These are phyloP conservation scores for Multifurca ochricompacta DNA, from an alignment of 768 basidiomycete genomes.

Conservation along the genomic window DNA sequence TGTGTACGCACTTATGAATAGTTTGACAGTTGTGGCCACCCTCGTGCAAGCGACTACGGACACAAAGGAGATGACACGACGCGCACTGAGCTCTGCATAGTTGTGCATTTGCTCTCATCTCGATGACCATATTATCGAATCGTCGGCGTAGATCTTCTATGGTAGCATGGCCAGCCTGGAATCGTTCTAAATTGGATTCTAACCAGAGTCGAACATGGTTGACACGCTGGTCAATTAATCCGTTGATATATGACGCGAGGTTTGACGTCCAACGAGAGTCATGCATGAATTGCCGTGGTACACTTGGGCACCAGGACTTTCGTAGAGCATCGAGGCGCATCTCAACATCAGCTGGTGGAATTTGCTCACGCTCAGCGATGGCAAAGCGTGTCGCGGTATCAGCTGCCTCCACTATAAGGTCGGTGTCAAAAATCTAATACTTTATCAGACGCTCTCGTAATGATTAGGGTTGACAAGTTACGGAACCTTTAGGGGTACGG, in stretches of 20 bases:
- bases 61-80: constrained; percentile 42
- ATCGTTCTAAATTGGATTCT: constrained; percentile 39
- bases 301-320: constrained; percentile 28
- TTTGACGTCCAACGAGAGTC: constrained; percentile 38
- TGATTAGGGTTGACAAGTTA: not conserved
- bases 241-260: constrained; percentile 34
- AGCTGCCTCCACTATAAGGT: constrained; percentile 30
- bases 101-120: constrained; percentile 38
- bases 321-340: constrained; percentile 22
- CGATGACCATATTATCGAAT: constrained; percentile 37
- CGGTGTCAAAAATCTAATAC: constrained; percentile 46
- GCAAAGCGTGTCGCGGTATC: constrained; percentile 34
- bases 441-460: not conserved
- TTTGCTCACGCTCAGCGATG: constrained; percentile 24
- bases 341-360: constrained; percentile 24
- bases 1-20: constrained; percentile 37
- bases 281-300: constrained; percentile 28
- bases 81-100: constrained; percentile 44
- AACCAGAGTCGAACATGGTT: constrained; percentile 47
- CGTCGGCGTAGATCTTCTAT: constrained; percentile 39
- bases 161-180: constrained; percentile 36
- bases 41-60: constrained; percentile 40
- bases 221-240: constrained; percentile 36
- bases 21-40: constrained; percentile 44
- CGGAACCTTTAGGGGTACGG: constrained; percentile 44